Evolutionary conservation across 1,284 basidiomycete species (phyloP).

Genomic region (Tetrapyrgos nigripes): DNA sequence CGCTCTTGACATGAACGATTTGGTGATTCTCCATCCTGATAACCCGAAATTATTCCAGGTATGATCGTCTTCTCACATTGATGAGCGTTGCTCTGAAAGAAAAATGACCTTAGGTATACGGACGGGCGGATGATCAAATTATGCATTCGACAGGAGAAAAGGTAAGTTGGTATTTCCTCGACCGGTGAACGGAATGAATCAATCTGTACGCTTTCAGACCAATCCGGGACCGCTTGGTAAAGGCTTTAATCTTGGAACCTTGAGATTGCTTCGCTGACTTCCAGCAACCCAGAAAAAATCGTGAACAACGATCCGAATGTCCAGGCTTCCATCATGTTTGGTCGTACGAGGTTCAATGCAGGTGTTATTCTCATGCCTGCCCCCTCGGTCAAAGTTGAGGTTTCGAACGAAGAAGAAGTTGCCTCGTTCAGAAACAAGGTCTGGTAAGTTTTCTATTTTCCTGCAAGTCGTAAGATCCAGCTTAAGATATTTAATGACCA

Average conservation of each 20-base stretch:
- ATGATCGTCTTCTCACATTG: too few species aligned
- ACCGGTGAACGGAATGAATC: too few species aligned
- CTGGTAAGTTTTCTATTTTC: constrained; percentile 24
- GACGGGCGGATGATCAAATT: too few species aligned
- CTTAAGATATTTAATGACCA: neutral
- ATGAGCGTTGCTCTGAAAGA: too few species aligned
- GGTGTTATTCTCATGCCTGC: constrained; percentile 37
- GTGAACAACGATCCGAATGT: constrained; percentile 31
- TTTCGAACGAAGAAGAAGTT: constrained; percentile 26
- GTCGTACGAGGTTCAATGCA: constrained; percentile 34
- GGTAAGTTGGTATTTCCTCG: too few species aligned
- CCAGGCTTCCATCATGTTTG: constrained; percentile 34
- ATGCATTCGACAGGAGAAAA: too few species aligned
- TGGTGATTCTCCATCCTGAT: constrained; percentile 49
- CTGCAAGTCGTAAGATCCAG: constrained; percentile 23
- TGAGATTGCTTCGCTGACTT: neutral
- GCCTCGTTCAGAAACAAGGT: constrained; percentile 29
- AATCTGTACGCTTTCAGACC: constrained; percentile 35
- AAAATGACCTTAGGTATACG: too few species aligned
- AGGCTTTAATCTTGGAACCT: too few species aligned
- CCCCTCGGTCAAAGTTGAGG: constrained; percentile 24
- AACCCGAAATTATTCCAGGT: too few species aligned
- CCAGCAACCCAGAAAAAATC: constrained; percentile 31
- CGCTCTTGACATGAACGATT: constrained; percentile 44
- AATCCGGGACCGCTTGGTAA: constrained; percentile 45